phyloP scores from a whole-genome alignment of 805 yeast species.

The Candida fluviatilis region DNA sequence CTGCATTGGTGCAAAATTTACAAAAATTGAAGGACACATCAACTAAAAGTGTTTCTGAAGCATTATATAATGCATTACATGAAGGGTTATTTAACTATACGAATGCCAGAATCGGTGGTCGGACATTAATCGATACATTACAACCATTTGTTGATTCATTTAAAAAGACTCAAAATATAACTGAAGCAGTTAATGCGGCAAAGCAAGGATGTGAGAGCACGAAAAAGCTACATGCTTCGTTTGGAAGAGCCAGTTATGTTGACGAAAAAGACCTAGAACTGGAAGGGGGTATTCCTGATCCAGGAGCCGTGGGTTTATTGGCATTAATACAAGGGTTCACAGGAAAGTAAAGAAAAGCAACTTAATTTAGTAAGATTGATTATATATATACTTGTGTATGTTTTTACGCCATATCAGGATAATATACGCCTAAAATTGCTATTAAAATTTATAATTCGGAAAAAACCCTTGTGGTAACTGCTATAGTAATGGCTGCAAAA shows the following conservation, averaged over 20 bases:
- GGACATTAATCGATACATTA: constrained; percentile 84
- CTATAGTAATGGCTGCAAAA: background rate
- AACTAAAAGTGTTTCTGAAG: constrained; percentile 37
- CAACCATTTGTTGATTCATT: constrained; percentile 79
- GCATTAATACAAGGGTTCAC: constrained; percentile 48
- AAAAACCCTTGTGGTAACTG: constrained; percentile 1
- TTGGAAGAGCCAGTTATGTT: constrained; percentile 93
- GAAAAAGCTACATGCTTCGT: constrained; percentile 70
- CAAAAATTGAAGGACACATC: constrained; percentile 34
- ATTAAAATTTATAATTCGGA: no score
- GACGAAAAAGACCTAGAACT: constrained; percentile 52
- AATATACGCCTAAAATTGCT: no score
- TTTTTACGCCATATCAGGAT: no score
- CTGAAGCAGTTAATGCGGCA: constrained; percentile 65
- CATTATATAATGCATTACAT: constrained; percentile 54
- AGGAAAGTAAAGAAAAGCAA: background rate
- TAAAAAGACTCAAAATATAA: constrained; percentile 45
- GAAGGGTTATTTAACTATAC: constrained; percentile 80
- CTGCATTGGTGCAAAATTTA: constrained; percentile 61
- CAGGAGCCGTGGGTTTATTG: constrained; percentile 89
- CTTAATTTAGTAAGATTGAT: no score
- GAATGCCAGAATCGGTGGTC: constrained; percentile 81
- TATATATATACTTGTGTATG: no score
- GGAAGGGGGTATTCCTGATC: constrained; percentile 82
- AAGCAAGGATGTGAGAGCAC: constrained; percentile 74